These are phyloP conservation scores for Neurospora tetrasperma DNA, from an alignment of 495 filamentous ascomycete genomes.

Conservation along the genomic window DNA sequence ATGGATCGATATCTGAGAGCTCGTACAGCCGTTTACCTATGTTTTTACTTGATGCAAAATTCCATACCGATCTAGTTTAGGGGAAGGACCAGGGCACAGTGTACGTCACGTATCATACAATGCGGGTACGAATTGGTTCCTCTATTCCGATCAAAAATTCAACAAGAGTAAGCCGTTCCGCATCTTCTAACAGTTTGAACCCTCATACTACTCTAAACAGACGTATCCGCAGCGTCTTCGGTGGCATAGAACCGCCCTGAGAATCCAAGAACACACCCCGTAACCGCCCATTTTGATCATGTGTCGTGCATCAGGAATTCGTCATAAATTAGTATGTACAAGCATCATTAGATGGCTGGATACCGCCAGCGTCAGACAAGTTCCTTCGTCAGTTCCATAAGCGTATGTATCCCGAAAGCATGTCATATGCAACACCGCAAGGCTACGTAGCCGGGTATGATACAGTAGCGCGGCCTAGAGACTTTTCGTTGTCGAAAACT, in stretches of 20 bases:
- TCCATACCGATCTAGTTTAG: not conserved
- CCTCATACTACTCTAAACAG: not conserved
- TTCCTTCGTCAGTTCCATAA: constrained; percentile 3
- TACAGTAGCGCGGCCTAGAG: not conserved
- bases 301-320: not conserved
- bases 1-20: not conserved
- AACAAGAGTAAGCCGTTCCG: not conserved
- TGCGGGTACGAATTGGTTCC: not conserved
- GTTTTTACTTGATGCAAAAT: not conserved
- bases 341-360: not conserved
- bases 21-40: not conserved
- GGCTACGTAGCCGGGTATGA: not conserved
- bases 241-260: not conserved
- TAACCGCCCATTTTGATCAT: not conserved
- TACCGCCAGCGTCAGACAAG: constrained; percentile 8
- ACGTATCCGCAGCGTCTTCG: not conserved
- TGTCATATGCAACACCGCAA: not conserved
- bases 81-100: not conserved
- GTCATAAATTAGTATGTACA: constrained; percentile 7
- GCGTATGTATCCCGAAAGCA: constrained; percentile 4
- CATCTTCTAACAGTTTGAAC: not conserved
- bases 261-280: not conserved
- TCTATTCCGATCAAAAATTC: not conserved
- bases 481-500: not conserved
- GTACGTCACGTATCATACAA: not conserved